Evolutionary conservation across 371 early-diverging fungal species (phyloP).

Genomic region (Mucor saturninus): DNA sequence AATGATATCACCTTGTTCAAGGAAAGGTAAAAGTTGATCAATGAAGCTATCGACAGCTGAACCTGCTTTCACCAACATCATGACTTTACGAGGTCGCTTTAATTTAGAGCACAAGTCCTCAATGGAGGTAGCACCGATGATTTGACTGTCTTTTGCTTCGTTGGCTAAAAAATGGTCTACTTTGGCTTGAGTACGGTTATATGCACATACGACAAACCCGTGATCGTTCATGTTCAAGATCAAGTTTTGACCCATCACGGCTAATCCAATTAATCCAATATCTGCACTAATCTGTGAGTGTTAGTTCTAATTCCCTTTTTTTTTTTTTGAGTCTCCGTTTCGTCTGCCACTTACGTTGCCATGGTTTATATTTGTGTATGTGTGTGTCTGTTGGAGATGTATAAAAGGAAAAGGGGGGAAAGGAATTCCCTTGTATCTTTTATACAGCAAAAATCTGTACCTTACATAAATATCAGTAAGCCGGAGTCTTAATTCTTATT

Average conservation of each 20-base stretch:
- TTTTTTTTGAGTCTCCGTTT: too few relatives aligned
- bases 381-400: not conserved
- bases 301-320: too few relatives aligned
- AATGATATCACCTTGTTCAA: slow-evolving; percentile 94
- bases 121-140: slow-evolving; percentile 92
- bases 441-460: not conserved
- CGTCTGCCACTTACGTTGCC: not conserved
- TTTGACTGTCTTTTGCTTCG: slow-evolving; percentile 95
- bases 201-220: slow-evolving; percentile 91
- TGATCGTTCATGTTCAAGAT: slow-evolving; percentile 98
- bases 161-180: slow-evolving; percentile 92
- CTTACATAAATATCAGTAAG: not conserved
- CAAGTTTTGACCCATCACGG: slow-evolving; percentile 99
- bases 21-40: slow-evolving; percentile 79
- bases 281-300: slow-evolving; percentile 84
- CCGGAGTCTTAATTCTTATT: not conserved
- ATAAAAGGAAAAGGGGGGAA: not conserved
- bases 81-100: slow-evolving; percentile 94
- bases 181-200: slow-evolving; percentile 96
- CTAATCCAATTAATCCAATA: slow-evolving; percentile 98
- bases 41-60: slow-evolving; percentile 95
- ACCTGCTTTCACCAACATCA: slow-evolving; percentile 98
- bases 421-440: not conserved
- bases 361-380: not conserved
- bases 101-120: slow-evolving; percentile 91